These are phyloP conservation scores for Globisporangium perplexum DNA, from an alignment of 352 stramenopile species.

Conservation along the genomic window DNA sequence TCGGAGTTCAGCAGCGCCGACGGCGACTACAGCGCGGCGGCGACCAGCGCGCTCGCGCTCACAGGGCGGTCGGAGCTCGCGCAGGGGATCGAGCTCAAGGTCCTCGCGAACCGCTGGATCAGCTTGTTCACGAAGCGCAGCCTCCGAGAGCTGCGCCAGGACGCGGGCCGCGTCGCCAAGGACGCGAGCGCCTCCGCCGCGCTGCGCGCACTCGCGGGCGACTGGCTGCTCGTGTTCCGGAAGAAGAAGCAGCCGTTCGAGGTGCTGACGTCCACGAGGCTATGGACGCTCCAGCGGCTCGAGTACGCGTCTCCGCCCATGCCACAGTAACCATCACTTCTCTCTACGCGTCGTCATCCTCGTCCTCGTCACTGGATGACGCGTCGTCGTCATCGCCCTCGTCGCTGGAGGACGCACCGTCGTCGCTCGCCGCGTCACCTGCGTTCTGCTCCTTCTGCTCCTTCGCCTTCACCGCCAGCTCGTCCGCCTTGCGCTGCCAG, in stretches of 20 bases:
- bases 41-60: background rate
- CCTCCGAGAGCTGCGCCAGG: constrained; percentile 35
- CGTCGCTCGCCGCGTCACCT: constrained; percentile 1
- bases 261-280: constrained; percentile 32
- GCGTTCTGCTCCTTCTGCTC: constrained; percentile 7
- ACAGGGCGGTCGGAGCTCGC: constrained; percentile 6
- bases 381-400: background rate
- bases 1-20: constrained; percentile 31
- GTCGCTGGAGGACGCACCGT: background rate
- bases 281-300: constrained; percentile 35
- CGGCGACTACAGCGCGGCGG: constrained; percentile 31
- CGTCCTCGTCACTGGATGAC: constrained; percentile 1
- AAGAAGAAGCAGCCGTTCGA: constrained; percentile 33
- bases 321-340: background rate
- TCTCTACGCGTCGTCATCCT: background rate
- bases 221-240: constrained; percentile 42
- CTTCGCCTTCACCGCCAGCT: background rate
- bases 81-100: constrained; percentile 32
- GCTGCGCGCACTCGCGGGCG: constrained; percentile 16
- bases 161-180: constrained; percentile 17
- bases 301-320: constrained; percentile 15
- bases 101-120: constrained; percentile 45
- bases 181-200: background rate
- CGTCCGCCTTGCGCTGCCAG: constrained; percentile 6
- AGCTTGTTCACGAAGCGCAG: constrained; percentile 34